Evolutionary conservation across 1,284 basidiomycete genomes (phyloP).

Genomic region (Ganoderma resinaceum): DNA sequence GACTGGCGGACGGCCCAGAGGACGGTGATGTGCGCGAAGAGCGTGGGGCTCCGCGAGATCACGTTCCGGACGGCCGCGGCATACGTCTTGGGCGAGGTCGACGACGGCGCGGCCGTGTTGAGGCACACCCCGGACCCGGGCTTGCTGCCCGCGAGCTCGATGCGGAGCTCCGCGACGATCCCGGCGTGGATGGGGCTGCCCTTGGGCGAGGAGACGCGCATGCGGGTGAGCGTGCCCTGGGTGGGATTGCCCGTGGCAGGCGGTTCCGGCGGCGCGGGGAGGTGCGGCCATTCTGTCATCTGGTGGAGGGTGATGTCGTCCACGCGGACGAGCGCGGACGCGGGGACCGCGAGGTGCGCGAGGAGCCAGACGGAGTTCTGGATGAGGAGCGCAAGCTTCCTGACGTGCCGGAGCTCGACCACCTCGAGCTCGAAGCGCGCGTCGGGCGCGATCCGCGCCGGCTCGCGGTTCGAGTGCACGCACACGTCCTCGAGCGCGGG

Average conservation of each 20-base stretch:
- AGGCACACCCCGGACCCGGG: background rate
- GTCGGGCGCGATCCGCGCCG: background rate
- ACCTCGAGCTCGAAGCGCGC: background rate
- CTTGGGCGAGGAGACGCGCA: conserved; percentile 6
- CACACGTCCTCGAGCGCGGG: conserved; percentile 10
- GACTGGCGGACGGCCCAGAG: conserved; percentile 9
- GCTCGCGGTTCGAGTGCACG: conserved; percentile 9
- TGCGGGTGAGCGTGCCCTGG: background rate
- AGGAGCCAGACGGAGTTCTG: conserved; percentile 12
- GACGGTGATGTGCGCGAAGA: conserved; percentile 12
- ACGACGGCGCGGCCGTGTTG: background rate
- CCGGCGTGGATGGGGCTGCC: conserved; percentile 9
- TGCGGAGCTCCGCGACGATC: background rate
- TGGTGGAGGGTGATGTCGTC: conserved; percentile 5
- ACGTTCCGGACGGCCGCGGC: background rate
- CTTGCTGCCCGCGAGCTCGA: conserved; percentile 9
- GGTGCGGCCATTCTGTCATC: background rate
- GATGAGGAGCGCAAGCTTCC: conserved; percentile 6
- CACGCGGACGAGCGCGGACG: conserved; percentile 9
- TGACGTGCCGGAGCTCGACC: conserved; percentile 7
- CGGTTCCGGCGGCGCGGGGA: background rate
- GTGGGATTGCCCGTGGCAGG: background rate
- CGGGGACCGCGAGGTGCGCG: conserved; percentile 1
- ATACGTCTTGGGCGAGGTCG: background rate
- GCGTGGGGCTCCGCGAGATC: background rate